Evolutionary conservation across 2,329 filamentous ascomycete genomes (phyloP).

Genomic region (Fusarium sp.): DNA sequence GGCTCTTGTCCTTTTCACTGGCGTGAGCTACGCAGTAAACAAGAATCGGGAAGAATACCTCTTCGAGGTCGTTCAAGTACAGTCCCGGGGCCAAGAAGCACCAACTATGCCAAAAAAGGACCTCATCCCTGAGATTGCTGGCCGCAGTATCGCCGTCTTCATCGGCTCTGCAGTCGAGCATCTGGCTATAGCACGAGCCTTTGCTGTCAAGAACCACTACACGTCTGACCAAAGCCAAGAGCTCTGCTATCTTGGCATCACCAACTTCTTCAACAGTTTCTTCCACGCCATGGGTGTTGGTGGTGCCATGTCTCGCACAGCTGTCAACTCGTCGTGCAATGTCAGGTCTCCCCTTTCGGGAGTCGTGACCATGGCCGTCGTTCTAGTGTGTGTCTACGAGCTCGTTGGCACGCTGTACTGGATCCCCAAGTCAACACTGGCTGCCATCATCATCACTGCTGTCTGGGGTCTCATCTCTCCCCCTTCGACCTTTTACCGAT

Average conservation of each 20-base stretch:
- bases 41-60: slow-evolving; percentile 56
- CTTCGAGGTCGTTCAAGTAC: slow-evolving; percentile 67
- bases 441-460: slow-evolving; percentile 73
- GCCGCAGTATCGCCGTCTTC: slow-evolving; percentile 66
- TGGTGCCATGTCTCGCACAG: slow-evolving; percentile 72
- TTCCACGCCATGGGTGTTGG: slow-evolving; percentile 71
- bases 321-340: slow-evolving; percentile 71
- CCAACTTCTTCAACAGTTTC: slow-evolving; percentile 71
- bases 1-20: slow-evolving; percentile 68
- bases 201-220: slow-evolving; percentile 69
- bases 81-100: slow-evolving; percentile 62
- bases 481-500: slow-evolving; percentile 66
- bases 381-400: slow-evolving; percentile 69
- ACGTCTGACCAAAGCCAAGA: slow-evolving; percentile 71
- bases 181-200: slow-evolving; percentile 70
- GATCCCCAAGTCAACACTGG: slow-evolving; percentile 72
- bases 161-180: slow-evolving; percentile 70
- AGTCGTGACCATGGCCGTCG: slow-evolving; percentile 67
- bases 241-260: slow-evolving; percentile 68
- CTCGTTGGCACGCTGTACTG: slow-evolving; percentile 69
- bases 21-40: slow-evolving; percentile 71
- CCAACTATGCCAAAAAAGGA: slow-evolving; percentile 57
- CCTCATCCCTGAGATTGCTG: slow-evolving; percentile 63
- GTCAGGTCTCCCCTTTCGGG: slow-evolving; percentile 70
- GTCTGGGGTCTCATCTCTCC: slow-evolving; percentile 69